Percentiles rank a stretch among this genome's conserved stretches.
Evolutionary conservation across 1,284 basidiomycete genomes (phyloP).

Genomic region (Ceratobasidium sp.): DNA sequence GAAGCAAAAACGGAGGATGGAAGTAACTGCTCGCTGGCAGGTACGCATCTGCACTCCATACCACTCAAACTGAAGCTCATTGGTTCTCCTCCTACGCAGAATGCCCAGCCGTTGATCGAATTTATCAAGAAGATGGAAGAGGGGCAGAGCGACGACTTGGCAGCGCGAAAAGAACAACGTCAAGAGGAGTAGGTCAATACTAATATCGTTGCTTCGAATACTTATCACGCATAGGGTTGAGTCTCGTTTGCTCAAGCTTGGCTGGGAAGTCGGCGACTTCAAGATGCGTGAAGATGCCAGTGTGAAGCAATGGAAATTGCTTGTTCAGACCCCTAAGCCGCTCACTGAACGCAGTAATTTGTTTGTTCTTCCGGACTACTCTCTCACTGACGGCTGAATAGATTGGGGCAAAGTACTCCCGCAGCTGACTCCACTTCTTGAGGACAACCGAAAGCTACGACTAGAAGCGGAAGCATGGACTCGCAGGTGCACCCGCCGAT

Average conservation of each 20-base stretch:
- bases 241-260: conserved; percentile 24
- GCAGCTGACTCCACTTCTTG: background rate
- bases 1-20: background rate
- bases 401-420: conserved; percentile 12
- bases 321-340: conserved; percentile 1
- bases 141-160: background rate
- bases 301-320: conserved; percentile 13
- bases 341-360: conserved; percentile 4
- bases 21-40: background rate
- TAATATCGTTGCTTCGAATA: background rate
- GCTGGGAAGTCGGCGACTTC: conserved; percentile 17
- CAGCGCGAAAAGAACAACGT: background rate
- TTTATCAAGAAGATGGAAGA: conserved; percentile 13
- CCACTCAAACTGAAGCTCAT: background rate
- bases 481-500: background rate
- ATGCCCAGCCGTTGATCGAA: background rate
- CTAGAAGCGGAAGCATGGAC: background rate
- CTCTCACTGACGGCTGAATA: background rate
- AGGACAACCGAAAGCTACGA: conserved; percentile 4
- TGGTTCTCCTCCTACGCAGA: background rate
- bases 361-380: background rate
- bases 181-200: background rate
- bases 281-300: background rate
- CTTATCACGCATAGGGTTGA: background rate
- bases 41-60: background rate